Conservation (phyloP, 768 basidiomycete genomes). For the Panellus pusillus region DNA sequence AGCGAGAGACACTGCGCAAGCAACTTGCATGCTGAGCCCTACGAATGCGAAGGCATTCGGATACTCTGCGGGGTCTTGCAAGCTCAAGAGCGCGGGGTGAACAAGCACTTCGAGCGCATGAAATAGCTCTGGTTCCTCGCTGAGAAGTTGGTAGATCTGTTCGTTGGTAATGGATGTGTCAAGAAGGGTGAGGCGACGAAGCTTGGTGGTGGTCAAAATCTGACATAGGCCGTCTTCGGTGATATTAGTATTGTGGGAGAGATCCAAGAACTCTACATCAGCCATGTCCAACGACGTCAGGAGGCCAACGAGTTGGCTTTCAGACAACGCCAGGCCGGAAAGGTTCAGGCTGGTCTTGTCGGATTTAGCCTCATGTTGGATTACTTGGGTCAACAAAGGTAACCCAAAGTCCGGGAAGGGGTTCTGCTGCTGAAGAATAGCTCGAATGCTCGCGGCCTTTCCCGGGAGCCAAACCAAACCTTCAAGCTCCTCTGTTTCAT, state of each 20-base stretch:
- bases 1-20: constrained; percentile 22
- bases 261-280: constrained; percentile 23
- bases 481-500: constrained; percentile 27
- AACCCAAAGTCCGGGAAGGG: constrained; percentile 30
- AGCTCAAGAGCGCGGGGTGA: constrained; percentile 27
- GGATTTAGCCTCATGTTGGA: constrained; percentile 19
- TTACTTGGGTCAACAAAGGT: constrained; percentile 23
- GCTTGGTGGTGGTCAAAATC: constrained; percentile 20
- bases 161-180: constrained; percentile 25
- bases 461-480: constrained; percentile 31
- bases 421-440: constrained; percentile 18
- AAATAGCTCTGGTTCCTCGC: constrained; percentile 28
- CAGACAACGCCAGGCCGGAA: constrained; percentile 23
- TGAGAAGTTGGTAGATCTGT: constrained; percentile 25
- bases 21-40: background rate
- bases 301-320: constrained; percentile 25
- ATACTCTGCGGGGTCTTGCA: constrained; percentile 9
- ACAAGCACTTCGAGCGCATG: constrained; percentile 27
- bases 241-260: constrained; percentile 29
- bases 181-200: constrained; percentile 29
- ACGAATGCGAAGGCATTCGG: constrained; percentile 25
- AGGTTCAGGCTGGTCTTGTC: constrained; percentile 26
- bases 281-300: constrained; percentile 1
- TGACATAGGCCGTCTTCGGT: constrained; percentile 23
- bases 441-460: constrained; percentile 24